Base-by-base conservation (phyloP, 306 rosid genomes). In the Acacia confusa region DNA sequence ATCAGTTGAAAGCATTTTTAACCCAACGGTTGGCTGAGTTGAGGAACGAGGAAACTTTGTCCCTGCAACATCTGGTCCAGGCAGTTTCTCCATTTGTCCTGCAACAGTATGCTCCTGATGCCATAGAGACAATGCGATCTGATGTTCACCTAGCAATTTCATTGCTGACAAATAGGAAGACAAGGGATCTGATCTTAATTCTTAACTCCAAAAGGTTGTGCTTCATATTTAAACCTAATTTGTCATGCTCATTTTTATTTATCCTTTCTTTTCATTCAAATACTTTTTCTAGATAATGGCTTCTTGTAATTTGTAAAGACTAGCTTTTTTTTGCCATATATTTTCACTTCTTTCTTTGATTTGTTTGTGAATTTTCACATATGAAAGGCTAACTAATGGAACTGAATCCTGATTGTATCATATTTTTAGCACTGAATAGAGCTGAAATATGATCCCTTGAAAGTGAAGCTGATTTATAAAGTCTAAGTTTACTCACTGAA, bases 121-220 rank as follows among this genome's bases (percentile, higher is more conserved):
- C 69, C 69, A 63, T 63, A 14, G 69, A 63, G 30, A 63, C 69
- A 6, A 63, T 63, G 69, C 69, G 15, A 28, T 63, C 69, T 63
- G 69, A 28, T 63, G 69, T 63, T 63, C 36, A 15, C 4, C 40
- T 15, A 2, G 38, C 69, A 63, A 28, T 63, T 63, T 63, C 69
- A 63, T 63, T 63, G 69, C 40, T 63, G 40, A 63, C 69, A 63
- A 63, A 63, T 63, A 63, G 69, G 69, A 63, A 63, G 40, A 63
- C 69, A 28, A 63, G 69, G 69, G 69, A 63, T 28, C 30, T 63
- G 40, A 63, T 63, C 28, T 63, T 63, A 41, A 63, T 63, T 63
- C 69, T 63, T n/a, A 63, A 63, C 69, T 63, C 69, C 69, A 30
- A 63, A 63, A 63, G 69, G 69, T 63, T 28, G n/a, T 28, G 7